These are phyloP conservation scores for Candida sanyaensis DNA, from an alignment of 1,139 yeast species.

Conservation along the genomic window DNA sequence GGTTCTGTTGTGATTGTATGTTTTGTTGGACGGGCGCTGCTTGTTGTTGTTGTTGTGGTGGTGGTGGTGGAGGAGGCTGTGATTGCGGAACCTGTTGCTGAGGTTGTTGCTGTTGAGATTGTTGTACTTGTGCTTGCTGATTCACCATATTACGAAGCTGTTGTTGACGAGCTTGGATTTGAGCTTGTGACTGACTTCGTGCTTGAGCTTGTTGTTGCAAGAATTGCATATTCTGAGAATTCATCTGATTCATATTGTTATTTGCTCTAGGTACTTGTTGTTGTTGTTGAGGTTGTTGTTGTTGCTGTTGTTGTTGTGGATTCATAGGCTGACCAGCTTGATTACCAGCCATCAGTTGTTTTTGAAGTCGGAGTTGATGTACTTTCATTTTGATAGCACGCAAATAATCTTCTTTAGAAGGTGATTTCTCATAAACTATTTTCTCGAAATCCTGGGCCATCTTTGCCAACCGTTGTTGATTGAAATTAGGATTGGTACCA, in stretches of 20 bases:
- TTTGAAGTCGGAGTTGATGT: conserved; percentile 31
- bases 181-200: conserved; percentile 47
- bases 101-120: conserved; percentile 32
- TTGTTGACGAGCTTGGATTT: conserved; percentile 28
- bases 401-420: conserved; percentile 43
- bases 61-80: conserved; percentile 32
- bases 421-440: conserved; percentile 41
- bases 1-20: conserved; percentile 10
- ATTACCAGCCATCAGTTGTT: conserved; percentile 11
- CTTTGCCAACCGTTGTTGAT: conserved; percentile 38
- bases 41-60: conserved; percentile 18
- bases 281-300: conserved; percentile 10
- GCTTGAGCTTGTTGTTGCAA: conserved; percentile 55
- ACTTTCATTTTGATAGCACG: conserved; percentile 42
- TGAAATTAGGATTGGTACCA: conserved; percentile 32
- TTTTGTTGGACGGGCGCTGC: background rate
- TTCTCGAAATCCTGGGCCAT: conserved; percentile 51
- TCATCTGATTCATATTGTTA: conserved; percentile 10
- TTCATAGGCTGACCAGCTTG: conserved; percentile 6
- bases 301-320: conserved; percentile 11
- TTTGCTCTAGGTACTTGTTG: conserved; percentile 6
- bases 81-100: conserved; percentile 44
- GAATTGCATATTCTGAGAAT: conserved; percentile 21
- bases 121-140: conserved; percentile 17
- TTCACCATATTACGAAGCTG: conserved; percentile 14